Evolutionary conservation across 176 grass and related monocot species (phyloP).

Genomic region (Aegilops tauschii): DNA sequence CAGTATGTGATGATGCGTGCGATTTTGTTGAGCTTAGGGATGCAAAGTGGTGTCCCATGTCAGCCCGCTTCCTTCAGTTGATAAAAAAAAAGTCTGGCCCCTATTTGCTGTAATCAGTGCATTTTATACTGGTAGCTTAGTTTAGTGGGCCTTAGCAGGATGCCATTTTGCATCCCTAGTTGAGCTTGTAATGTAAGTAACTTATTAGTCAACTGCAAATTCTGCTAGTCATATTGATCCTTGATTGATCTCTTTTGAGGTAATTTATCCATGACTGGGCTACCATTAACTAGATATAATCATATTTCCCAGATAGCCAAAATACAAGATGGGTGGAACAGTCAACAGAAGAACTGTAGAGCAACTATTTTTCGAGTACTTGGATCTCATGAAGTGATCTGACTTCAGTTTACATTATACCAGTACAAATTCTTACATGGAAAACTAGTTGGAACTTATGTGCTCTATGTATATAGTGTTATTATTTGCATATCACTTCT

Average conservation of each 20-base stretch:
- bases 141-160: neutral
- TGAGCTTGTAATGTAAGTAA: constrained; percentile 31
- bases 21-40: constrained; percentile 11
- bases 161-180: neutral
- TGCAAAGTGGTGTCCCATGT: neutral
- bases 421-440: constrained; percentile 9
- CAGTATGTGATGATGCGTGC: neutral
- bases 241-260: constrained; percentile 24
- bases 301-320: constrained; percentile 20
- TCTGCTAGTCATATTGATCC: neutral
- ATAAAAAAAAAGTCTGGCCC: neutral
- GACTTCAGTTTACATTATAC: constrained; percentile 1
- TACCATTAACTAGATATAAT: constrained; percentile 1
- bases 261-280: neutral
- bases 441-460: constrained; percentile 17
- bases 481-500: constrained; percentile 22
- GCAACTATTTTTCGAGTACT: neutral
- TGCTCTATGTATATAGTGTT: constrained; percentile 9
- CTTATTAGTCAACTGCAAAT: neutral
- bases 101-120: neutral
- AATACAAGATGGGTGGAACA: constrained; percentile 21
- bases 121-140: neutral
- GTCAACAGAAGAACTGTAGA: constrained; percentile 1
- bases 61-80: neutral
- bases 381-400: constrained; percentile 12